phyloP scores from a whole-genome alignment of 2,329 filamentous ascomycete species.

The Gaeumannomyces sp. region DNA sequence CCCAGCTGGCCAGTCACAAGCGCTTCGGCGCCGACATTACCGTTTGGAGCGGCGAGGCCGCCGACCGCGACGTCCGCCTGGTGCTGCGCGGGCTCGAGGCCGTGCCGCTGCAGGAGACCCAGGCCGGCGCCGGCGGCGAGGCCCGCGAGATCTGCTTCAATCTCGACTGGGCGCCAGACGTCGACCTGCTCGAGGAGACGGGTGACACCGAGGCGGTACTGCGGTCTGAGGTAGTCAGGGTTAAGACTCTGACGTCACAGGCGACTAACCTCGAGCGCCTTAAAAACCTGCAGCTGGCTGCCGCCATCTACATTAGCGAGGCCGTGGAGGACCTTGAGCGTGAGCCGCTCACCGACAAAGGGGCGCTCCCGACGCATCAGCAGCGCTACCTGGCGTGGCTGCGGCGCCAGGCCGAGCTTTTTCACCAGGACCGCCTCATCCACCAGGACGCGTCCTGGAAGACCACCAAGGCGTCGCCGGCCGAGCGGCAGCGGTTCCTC shows the following conservation, averaged over 20 bases:
- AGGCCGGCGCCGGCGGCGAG: background rate
- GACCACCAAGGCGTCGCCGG: background rate
- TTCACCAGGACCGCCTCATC: background rate
- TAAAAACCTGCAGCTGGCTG: background rate
- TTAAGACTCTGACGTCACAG: background rate
- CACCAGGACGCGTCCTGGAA: background rate
- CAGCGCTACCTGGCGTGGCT: conserved; percentile 3
- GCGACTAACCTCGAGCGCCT: background rate
- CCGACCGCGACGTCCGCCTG: background rate
- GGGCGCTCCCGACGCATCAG: background rate
- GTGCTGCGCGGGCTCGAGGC: conserved; percentile 3
- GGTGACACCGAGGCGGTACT: background rate
- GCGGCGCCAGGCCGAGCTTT: background rate
- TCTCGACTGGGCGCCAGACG: background rate
- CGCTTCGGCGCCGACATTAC: conserved; percentile 1
- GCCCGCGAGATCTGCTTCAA: conserved; percentile 4
- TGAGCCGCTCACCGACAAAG: background rate
- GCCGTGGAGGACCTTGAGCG: conserved; percentile 1
- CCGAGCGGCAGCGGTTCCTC: background rate
- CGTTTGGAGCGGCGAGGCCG: background rate
- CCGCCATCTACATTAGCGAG: background rate
- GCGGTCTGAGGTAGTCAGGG: background rate
- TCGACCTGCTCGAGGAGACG: conserved; percentile 1
- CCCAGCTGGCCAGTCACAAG: conserved; percentile 2
- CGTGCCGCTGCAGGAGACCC: conserved; percentile 1